phyloP scores from a whole-genome alignment of 1,284 basidiomycete genomes.

The Mycosarcoma maydis region DNA sequence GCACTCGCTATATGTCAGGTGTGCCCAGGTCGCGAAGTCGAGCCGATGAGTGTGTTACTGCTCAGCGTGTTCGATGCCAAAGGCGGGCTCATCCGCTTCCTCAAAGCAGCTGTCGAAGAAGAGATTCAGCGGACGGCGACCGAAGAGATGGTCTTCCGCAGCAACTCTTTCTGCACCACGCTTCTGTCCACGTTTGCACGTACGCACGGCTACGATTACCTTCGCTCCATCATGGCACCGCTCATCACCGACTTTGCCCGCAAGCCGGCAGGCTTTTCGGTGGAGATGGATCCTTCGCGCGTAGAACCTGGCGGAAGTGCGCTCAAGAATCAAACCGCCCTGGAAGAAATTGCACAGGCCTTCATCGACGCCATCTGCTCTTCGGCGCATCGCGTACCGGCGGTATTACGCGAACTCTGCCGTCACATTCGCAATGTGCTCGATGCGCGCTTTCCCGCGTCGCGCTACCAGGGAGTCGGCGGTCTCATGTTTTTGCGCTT shows the following conservation, averaged over 20 bases:
- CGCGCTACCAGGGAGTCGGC: slow-evolving; percentile 61
- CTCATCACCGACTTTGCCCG: slow-evolving; percentile 59
- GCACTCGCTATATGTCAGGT: slow-evolving; percentile 58
- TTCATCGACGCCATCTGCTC: slow-evolving; percentile 63
- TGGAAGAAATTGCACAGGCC: slow-evolving; percentile 61
- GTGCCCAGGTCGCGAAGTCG: slow-evolving; percentile 52
- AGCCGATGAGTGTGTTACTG: slow-evolving; percentile 52
- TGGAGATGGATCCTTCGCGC: slow-evolving; percentile 59
- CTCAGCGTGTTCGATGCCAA: slow-evolving; percentile 61
- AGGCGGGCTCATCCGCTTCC: slow-evolving; percentile 58
- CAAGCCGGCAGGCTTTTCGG: slow-evolving; percentile 57
- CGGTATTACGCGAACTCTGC: slow-evolving; percentile 62
- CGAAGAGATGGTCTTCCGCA: slow-evolving; percentile 64
- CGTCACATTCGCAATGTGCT: slow-evolving; percentile 60
- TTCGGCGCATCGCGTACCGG: slow-evolving; percentile 60
- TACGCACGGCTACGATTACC: slow-evolving; percentile 64
- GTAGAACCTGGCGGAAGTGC: slow-evolving; percentile 55
- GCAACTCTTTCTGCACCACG: slow-evolving; percentile 61
- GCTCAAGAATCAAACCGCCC: slow-evolving; percentile 50
- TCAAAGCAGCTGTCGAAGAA: slow-evolving; percentile 56
- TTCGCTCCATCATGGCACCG: slow-evolving; percentile 60
- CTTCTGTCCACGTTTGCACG: slow-evolving; percentile 57
- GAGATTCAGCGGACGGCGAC: slow-evolving; percentile 57
- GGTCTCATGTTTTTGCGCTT: slow-evolving; percentile 64
- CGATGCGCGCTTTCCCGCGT: slow-evolving; percentile 58